phyloP scores from a whole-genome alignment of 2,329 filamentous ascomycete genomes.

The Aspergillus viridinutans region DNA sequence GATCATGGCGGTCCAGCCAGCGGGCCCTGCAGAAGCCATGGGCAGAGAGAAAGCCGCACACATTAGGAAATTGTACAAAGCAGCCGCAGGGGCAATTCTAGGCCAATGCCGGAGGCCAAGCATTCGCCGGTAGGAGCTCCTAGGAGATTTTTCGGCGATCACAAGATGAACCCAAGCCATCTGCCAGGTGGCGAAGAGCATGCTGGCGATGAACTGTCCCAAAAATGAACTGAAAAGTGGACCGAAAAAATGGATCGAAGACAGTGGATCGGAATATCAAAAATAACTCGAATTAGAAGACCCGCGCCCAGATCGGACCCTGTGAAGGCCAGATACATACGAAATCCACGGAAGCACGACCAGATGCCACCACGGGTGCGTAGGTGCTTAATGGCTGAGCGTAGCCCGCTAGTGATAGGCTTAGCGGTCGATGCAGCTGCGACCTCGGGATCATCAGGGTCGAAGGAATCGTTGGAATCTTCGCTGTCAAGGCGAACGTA shows the following conservation, averaged over 20 bases:
- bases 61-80: slow-evolving; percentile 57
- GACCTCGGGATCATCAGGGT: slow-evolving; percentile 41
- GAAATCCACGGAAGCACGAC: slow-evolving; percentile 66
- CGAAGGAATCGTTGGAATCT: slow-evolving; percentile 20
- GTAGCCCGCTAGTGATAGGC: slow-evolving; percentile 60
- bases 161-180: slow-evolving; percentile 83
- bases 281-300: slow-evolving; percentile 39
- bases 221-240: slow-evolving; percentile 28
- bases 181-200: slow-evolving; percentile 64
- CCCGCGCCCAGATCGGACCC: slow-evolving; percentile 36
- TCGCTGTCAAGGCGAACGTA: slow-evolving; percentile 48
- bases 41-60: slow-evolving; percentile 40
- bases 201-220: slow-evolving; percentile 48
- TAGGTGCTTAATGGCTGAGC: slow-evolving; percentile 58
- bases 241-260: no score
- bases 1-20: background rate
- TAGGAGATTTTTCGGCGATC: slow-evolving; percentile 64
- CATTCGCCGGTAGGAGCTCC: slow-evolving; percentile 65
- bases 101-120: slow-evolving; percentile 62
- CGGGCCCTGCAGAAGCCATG: background rate
- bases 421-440: slow-evolving; percentile 45
- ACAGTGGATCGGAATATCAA: slow-evolving; percentile 21
- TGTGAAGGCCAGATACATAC: slow-evolving; percentile 46
- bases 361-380: slow-evolving; percentile 59
- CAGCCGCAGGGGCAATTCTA: slow-evolving; percentile 65